Base-by-base conservation (phyloP, 805 yeast species). In the Ogataea henricii region DNA sequence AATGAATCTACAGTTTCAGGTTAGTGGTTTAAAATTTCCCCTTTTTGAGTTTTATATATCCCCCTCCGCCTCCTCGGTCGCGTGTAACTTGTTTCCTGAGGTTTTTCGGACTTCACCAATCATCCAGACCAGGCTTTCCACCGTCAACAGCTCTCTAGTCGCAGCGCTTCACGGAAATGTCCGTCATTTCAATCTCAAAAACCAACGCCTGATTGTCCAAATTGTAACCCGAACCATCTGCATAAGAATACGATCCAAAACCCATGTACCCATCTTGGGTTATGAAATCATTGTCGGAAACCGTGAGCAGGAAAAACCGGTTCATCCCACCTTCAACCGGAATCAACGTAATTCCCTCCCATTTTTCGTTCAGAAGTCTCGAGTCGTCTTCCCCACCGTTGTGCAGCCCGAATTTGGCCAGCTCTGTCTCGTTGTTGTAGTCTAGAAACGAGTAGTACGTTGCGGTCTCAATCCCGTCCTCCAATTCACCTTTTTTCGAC, bases 301-400 rank as follows among this genome's bases (percentile, higher is more conserved):
- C 58, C 0, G 60, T 39, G 14, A 65, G 38, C 18, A 65, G 34
- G 49, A 48, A 65, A 39, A 58, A 65, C 44, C 63, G 68, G 48
- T 64, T 67, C 12, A 52, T 48, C 14, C 67, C 59, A 43, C 67
- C 62, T 38, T 60, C 56, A 34, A 63, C 55, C 20, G 69, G 68
- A 45, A 65, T 55, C 37, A 64, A 47, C 13, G 62, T 52, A 45
- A 65, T 47, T 44, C 66, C 67, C 46, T 65, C 69, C 69, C 68
- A 65, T 46, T 65, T 65, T 42, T 65, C 68, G 46, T 65, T 65
- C 27, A 65, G 46, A 38, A 64, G 47, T 16, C 25, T 27, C 6
- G 36, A 30, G 47, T 63, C 63, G 33, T 57, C 57, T 3, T 37
- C 58, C 39, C 68, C 69, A 44, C 69, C 69, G 48, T 65, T 65